Base-by-base conservation (phyloP, 2,329 filamentous ascomycete genomes). In the Chalara sp. region DNA sequence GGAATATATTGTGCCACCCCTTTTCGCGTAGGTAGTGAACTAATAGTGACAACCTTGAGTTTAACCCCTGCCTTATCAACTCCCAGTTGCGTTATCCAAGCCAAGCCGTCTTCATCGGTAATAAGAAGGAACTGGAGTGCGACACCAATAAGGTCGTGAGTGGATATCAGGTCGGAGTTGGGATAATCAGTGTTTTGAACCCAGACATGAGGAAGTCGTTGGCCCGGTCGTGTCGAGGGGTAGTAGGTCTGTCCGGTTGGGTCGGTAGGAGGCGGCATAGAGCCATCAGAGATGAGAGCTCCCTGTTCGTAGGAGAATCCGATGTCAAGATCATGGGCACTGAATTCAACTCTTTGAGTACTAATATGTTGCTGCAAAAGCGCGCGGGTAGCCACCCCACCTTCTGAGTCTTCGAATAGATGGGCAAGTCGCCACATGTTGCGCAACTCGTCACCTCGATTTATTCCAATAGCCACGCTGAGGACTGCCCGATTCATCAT, bases 401-500 rank as follows among this genome's bases (percentile, higher is more conserved):
- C 33, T 2, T 47, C 42, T 32, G 42, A 32, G 39, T 42, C 48
- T 33, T 50, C 56, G 45, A 54, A 56, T n/a, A 52, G n/a, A 10
- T 10, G 21, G 10, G 10, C 42, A 45, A 55, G 53, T n/a, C 44
- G 48, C 35, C 30, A 10, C 21, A 40, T 45, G 33, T 52, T 57
- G 32, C 30, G 42, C 44, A 57, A 53, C 41, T 41, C 41, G 40
- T 49, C 32, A 7, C 58, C 56, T 46, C 44, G 48, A 7, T 56
- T 46, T 6, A 59, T 41, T 5, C 60, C 59, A 12, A 61, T 6
- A 1, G 47, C 49, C 30, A 58, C 49, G 1, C 48, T 39, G 45
- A 70, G 58, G 56, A 73, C 67, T 2, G 74, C 75, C 2, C 79
- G 65, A 2, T 72, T 68, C 42, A 70, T 63, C 67, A 70, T 75